Conservation (phyloP, 1,284 basidiomycete genomes). For the Rhodotorula sp. region DNA sequence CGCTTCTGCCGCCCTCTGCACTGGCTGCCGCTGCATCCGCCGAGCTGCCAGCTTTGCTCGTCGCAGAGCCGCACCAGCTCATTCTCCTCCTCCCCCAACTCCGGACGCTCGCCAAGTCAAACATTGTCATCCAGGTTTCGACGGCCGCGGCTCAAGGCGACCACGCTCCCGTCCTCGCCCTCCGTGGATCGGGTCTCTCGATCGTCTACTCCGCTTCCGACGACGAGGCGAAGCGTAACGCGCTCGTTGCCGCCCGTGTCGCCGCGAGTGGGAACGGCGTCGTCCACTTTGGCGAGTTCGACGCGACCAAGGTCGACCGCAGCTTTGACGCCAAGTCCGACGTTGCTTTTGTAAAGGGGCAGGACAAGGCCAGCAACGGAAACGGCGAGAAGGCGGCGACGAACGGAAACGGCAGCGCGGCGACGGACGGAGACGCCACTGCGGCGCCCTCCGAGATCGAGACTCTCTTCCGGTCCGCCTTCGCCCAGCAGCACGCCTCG, state of each 20-base stretch:
- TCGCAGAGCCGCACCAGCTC: constrained; percentile 25
- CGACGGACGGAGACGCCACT: constrained; percentile 9
- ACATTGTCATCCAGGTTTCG: constrained; percentile 40
- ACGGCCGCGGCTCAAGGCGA: constrained; percentile 38
- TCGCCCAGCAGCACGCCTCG: constrained; percentile 17
- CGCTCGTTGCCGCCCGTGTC: constrained; percentile 47
- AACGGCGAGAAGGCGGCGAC: constrained; percentile 8
- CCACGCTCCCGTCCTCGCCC: constrained; percentile 48
- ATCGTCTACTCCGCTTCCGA: constrained; percentile 47
- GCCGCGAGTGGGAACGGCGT: constrained; percentile 45
- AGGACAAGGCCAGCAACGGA: constrained; percentile 9
- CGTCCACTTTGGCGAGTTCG: constrained; percentile 44
- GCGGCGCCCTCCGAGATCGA: constrained; percentile 10
- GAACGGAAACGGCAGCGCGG: constrained; percentile 30
- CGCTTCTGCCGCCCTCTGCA: constrained; percentile 21
- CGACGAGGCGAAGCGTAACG: constrained; percentile 46
- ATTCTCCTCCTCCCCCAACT: constrained; percentile 33
- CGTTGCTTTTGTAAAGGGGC: constrained; percentile 9
- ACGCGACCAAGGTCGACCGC: constrained; percentile 11
- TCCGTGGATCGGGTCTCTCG: constrained; percentile 48
- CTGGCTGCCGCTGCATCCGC: constrained; percentile 11
- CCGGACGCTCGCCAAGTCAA: constrained; percentile 19
- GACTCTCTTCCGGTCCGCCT: constrained; percentile 25
- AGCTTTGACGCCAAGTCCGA: constrained; percentile 3
- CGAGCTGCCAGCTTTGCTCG: constrained; percentile 19